Conservation (phyloP, 2,329 filamentous ascomycete species). For the Nigrospora osmanthi region DNA sequence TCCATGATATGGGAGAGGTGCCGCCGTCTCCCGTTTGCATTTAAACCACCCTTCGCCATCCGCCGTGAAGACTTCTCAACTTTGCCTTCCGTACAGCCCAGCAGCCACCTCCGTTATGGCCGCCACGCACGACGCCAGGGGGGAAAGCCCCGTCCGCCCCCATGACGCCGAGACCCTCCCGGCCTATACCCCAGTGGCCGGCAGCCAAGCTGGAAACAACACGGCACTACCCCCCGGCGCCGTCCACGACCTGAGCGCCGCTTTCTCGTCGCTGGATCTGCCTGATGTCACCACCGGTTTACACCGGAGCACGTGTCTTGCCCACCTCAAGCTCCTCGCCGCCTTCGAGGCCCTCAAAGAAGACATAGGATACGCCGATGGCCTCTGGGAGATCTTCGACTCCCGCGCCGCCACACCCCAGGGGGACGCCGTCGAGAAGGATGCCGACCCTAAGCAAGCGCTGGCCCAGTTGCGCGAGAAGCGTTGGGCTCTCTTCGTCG, state of each 20-base stretch:
- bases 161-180: too few species aligned
- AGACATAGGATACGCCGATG: slow-evolving; percentile 56
- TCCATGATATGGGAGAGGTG: too few species aligned
- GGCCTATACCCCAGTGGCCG: slow-evolving; percentile 1
- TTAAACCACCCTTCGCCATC: too few species aligned
- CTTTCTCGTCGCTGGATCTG: slow-evolving; percentile 30
- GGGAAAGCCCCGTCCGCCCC: too few species aligned
- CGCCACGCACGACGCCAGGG: too few species aligned
- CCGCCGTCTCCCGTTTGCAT: too few species aligned
- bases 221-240: slow-evolving; percentile 6
- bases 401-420: slow-evolving; percentile 18
- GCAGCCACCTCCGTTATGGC: too few species aligned
- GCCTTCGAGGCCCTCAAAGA: slow-evolving; percentile 62
- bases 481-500: slow-evolving; percentile 64
- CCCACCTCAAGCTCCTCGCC: slow-evolving; percentile 66
- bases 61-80: too few species aligned
- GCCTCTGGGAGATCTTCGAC: slow-evolving; percentile 58
- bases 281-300: slow-evolving; percentile 23
- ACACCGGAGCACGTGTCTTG: slow-evolving; percentile 52
- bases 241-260: slow-evolving; percentile 13
- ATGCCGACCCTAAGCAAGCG: slow-evolving; percentile 23
- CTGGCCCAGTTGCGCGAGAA: slow-evolving; percentile 58
- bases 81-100: too few species aligned
- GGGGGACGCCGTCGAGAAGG: slow-evolving; percentile 8
- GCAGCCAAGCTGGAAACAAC: neutral